Percentiles rank a stretch among this genome's conserved stretches.
Evolutionary conservation across 805 yeast genomes (phyloP).

Genomic region (Teunomyces stri): DNA sequence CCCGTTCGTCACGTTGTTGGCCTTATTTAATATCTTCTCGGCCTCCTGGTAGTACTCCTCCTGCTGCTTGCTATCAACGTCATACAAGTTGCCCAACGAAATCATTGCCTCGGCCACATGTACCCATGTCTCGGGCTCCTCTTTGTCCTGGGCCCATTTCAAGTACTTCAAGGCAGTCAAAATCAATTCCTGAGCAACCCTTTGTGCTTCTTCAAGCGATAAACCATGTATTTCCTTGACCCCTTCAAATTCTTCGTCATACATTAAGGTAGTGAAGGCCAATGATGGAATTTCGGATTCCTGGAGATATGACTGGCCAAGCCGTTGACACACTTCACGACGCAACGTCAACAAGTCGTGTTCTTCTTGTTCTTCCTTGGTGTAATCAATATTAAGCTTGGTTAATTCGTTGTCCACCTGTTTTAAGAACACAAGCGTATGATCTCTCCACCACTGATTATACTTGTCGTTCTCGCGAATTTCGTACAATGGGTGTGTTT

Average conservation of each 20-base stretch:
- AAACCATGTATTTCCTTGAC: slow-evolving; percentile 35
- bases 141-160: slow-evolving; percentile 58
- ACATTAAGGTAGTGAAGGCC: slow-evolving; percentile 54
- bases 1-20: slow-evolving; percentile 79
- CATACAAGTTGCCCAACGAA: slow-evolving; percentile 70
- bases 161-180: slow-evolving; percentile 57
- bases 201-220: slow-evolving; percentile 42
- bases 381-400: slow-evolving; percentile 2
- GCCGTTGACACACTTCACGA: slow-evolving; percentile 43
- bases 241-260: slow-evolving; percentile 49
- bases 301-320: slow-evolving; percentile 63
- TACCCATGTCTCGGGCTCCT: slow-evolving; percentile 80
- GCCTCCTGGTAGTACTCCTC: slow-evolving; percentile 66
- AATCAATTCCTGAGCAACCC: slow-evolving; percentile 47
- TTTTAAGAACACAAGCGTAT: slow-evolving; percentile 32
- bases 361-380: slow-evolving; percentile 7
- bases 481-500: slow-evolving; percentile 56
- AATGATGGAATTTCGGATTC: slow-evolving; percentile 63
- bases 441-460: slow-evolving; percentile 57
- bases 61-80: slow-evolving; percentile 65
- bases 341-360: slow-evolving; percentile 22
- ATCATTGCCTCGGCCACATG: slow-evolving; percentile 84
- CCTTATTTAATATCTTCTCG: slow-evolving; percentile 61
- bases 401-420: slow-evolving; percentile 23
- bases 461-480: slow-evolving; percentile 42